Evolutionary conservation across 164 flowering plant species (phyloP), one percentile per base, ranked within the genome.

Genomic region (Hamamelis virginiana): DNA sequence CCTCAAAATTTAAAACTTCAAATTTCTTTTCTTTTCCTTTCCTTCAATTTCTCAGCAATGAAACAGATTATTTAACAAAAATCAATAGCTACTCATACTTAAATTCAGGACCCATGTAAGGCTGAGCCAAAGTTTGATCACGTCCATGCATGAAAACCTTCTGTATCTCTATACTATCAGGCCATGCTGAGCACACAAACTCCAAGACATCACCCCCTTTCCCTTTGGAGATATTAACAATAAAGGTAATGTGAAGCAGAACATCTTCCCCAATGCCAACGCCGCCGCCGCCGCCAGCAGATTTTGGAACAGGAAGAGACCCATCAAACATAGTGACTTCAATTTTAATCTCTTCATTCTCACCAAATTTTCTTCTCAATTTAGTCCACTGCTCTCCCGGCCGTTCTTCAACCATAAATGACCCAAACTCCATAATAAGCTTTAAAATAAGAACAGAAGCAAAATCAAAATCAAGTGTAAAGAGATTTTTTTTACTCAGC

Each of bases 311-410:
- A 41, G 88, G 87, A 65, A 73, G 10, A 25, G 81, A 78, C 13
- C 80, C 85, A 78, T 89, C 87, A 66, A 87, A 81, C 94, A 89
- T 84, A 26, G 91, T 87, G 44, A 75, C 91, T 76, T 89, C 91
- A 28, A 89, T 64, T 67, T 80, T 87, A 28, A 89, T 83, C 18
- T 83, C 84, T 80, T 89, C 91, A 13, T 77, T 77, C 45, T 75
- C 83, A 14, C 73, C 80, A 71, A 76, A 83, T 44, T 81, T 81
- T 52, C 77, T 80, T 23, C 22, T 76, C 77, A 89, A 69, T 25
- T 75, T 78, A 69, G 87, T 83, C 87, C 89, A 89, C 61, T 85
- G 86, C 80, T 89, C 86, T 45, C 90, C 89, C 1, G 90, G 84
- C 25, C 81, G 76, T 38, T 81, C 84, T 59, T 87, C 86, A 68